These are phyloP conservation scores for Castanea crenata DNA, from an alignment of 306 rosid species.

Conservation along the genomic window DNA sequence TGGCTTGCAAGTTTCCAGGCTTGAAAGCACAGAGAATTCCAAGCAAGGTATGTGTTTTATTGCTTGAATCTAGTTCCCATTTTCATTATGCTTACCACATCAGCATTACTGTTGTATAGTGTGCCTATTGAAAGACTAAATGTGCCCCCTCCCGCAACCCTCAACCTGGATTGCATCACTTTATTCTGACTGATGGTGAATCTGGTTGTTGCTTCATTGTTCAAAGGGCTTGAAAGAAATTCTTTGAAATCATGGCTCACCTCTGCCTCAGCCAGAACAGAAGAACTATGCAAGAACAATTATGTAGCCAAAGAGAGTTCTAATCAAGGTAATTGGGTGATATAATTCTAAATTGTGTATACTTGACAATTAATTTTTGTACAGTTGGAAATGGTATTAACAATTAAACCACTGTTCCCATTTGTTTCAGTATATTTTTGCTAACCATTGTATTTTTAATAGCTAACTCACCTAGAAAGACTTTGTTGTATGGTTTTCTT, in stretches of 20 bases:
- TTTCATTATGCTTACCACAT: neutral
- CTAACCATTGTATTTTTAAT: neutral
- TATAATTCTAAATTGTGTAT: neutral
- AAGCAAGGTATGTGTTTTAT: constrained; percentile 58
- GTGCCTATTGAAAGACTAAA: constrained; percentile 12
- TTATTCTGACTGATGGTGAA: constrained; percentile 2
- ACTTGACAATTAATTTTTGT: neutral
- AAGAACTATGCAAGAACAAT: constrained; percentile 23
- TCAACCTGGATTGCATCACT: constrained; percentile 14
- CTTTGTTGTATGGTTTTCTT: too few relatives aligned
- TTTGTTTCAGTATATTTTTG: neutral
- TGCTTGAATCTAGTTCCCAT: neutral
- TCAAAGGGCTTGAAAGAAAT: constrained; percentile 49
- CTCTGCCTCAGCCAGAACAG: constrained; percentile 48
- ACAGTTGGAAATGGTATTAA: neutral
- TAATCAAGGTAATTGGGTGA: constrained; percentile 36
- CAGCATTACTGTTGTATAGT: neutral
- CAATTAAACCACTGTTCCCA: neutral
- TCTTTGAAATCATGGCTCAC: constrained; percentile 71
- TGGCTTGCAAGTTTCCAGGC: constrained; percentile 92
- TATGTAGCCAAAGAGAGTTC: constrained; percentile 9
- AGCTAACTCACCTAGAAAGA: too few relatives aligned
- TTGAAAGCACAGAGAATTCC: constrained; percentile 60
- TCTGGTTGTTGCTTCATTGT: constrained; percentile 20
- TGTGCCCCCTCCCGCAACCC: neutral